These are phyloP conservation scores for Saccharomyces hybrid DNA, from an alignment of 1,139 yeast species.

Conservation along the genomic window DNA sequence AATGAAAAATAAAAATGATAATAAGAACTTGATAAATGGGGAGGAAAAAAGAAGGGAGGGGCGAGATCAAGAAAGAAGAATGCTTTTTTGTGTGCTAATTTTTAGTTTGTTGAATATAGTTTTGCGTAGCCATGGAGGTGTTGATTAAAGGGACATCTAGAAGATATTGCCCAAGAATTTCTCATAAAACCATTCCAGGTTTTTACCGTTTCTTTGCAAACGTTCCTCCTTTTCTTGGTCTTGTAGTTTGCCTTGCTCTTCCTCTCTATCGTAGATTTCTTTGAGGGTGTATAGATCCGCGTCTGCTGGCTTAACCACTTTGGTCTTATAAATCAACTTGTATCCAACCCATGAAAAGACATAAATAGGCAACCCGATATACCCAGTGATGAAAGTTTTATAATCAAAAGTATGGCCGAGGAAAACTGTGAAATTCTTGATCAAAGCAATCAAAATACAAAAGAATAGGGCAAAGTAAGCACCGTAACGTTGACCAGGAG, in stretches of 20 bases:
- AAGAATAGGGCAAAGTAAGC: constrained; percentile 49
- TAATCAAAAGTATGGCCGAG: constrained; percentile 46
- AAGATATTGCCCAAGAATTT: constrained; percentile 49
- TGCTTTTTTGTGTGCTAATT: neutral
- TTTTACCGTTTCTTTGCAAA: constrained; percentile 35
- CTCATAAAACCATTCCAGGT: constrained; percentile 47
- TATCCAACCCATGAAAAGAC: constrained; percentile 49
- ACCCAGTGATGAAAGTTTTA: constrained; percentile 65
- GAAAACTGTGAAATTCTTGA: constrained; percentile 71
- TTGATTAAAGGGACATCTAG: constrained; percentile 16
- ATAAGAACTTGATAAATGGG: neutral
- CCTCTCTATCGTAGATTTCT: constrained; percentile 64
- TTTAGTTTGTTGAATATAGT: neutral
- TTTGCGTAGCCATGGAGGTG: neutral
- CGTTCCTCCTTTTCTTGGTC: constrained; percentile 39
- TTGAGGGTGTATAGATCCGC: constrained; percentile 58
- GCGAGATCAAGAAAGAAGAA: neutral
- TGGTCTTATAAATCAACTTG: constrained; percentile 49
- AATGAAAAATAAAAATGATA: neutral
- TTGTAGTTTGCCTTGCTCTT: constrained; percentile 42
- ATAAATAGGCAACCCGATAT: constrained; percentile 67
- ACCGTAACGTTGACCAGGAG: constrained; percentile 65
- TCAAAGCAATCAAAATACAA: constrained; percentile 52
- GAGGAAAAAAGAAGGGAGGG: neutral
- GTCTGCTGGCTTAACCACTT: constrained; percentile 45